These are phyloP conservation scores for Amorphotheca resinae DNA, from an alignment of 495 filamentous ascomycete species.

Conservation along the genomic window DNA sequence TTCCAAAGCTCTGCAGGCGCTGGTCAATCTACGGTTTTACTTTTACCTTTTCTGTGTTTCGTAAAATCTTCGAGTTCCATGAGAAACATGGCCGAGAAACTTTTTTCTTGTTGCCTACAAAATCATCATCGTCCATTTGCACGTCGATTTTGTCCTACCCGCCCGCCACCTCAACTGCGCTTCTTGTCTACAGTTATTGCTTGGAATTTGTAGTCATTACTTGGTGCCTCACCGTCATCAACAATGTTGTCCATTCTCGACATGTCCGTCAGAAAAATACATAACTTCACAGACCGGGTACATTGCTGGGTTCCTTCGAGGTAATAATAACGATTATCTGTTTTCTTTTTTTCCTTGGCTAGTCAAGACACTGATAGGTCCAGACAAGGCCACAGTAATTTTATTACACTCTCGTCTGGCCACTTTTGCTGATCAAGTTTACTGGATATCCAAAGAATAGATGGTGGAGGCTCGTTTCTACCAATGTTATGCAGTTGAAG, in stretches of 20 bases:
- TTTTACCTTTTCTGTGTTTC: not conserved
- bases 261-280: not conserved
- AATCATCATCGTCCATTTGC: not conserved
- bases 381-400: not conserved
- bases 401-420: not conserved
- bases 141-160: not conserved
- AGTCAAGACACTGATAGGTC: not conserved
- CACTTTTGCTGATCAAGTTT: not conserved
- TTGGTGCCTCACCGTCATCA: not conserved
- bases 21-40: not conserved
- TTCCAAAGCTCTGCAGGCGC: not conserved
- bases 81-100: not conserved
- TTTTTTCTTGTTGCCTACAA: not conserved
- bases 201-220: not conserved
- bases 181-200: not conserved
- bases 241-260: not conserved
- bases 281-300: not conserved
- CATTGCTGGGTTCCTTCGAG: not conserved
- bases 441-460: not conserved
- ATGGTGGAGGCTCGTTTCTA: not conserved
- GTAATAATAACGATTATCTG: not conserved
- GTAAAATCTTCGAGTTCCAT: not conserved
- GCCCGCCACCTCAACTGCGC: not conserved
- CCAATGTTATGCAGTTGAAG: not conserved
- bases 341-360: not conserved